phyloP scores from a whole-genome alignment of 2,329 filamentous ascomycete genomes.

The Sclerotinia glacialis region DNA sequence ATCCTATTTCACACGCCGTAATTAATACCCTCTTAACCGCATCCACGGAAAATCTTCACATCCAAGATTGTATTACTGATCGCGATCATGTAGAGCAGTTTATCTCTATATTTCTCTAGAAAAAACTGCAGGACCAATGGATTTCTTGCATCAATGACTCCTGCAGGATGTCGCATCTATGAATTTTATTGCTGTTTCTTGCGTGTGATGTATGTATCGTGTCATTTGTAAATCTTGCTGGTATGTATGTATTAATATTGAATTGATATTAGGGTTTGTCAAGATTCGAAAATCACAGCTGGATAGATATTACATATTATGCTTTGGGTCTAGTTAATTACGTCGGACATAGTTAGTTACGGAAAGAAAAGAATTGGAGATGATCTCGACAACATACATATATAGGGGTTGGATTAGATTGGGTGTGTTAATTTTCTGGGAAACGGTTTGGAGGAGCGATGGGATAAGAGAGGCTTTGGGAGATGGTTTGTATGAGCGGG shows the following conservation, averaged over 20 bases:
- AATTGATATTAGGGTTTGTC: conserved; percentile 56
- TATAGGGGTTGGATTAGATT: conserved; percentile 32
- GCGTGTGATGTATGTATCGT: conserved; percentile 59
- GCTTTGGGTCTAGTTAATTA: too few species aligned
- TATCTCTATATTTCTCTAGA: conserved; percentile 45
- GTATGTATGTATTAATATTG: too few species aligned
- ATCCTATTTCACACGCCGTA: too few species aligned
- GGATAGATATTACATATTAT: too few species aligned
- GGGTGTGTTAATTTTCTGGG: not conserved
- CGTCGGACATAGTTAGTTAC: too few species aligned
- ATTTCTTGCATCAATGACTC: not conserved
- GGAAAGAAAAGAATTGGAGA: conserved; percentile 48
- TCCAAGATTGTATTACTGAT: conserved; percentile 43
- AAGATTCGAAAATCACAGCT: conserved; percentile 56
- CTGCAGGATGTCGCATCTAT: not conserved
- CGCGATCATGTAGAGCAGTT: conserved; percentile 45
- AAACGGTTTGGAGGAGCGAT: conserved; percentile 4
- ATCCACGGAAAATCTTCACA: too few species aligned
- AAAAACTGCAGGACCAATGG: conserved; percentile 34
- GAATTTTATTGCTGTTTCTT: conserved; percentile 42
- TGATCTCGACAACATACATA: conserved; percentile 43
- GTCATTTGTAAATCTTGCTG: conserved; percentile 61
- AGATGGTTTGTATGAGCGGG: conserved; percentile 6
- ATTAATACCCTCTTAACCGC: too few species aligned
- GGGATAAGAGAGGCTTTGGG: conserved; percentile 10